phyloP scores from a whole-genome alignment of 768 basidiomycete species.

The Termitomyces sp. region DNA sequence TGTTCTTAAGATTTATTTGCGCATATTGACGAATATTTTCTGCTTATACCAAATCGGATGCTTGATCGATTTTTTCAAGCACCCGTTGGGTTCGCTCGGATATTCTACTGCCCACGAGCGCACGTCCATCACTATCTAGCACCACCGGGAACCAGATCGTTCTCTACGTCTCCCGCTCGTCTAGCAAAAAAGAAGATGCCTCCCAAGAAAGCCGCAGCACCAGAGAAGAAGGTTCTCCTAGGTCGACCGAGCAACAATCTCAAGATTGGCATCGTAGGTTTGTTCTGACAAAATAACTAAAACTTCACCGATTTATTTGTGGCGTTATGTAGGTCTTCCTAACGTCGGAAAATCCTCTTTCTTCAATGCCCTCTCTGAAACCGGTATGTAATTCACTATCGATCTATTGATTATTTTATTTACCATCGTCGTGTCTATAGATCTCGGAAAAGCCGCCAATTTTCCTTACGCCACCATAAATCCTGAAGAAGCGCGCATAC shows the following conservation, averaged over 20 bases:
- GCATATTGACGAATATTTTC: conserved; percentile 11
- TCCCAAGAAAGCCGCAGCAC: conserved; percentile 76
- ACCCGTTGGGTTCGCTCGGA: conserved; percentile 9
- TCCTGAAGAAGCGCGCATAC: conserved; percentile 93
- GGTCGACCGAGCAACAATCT: conserved; percentile 96
- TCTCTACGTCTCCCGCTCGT: conserved; percentile 35
- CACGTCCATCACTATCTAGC: conserved; percentile 4
- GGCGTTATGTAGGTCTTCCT: conserved; percentile 60
- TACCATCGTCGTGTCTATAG: conserved; percentile 28
- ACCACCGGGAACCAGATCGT: conserved; percentile 9
- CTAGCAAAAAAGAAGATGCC: conserved; percentile 74
- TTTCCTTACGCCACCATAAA: conserved; percentile 96
- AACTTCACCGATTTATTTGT: conserved; percentile 17
- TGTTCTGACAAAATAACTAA: conserved; percentile 30
- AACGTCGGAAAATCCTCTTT: conserved; percentile 99
- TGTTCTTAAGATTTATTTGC: neutral
- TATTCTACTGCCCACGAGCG: conserved; percentile 12
- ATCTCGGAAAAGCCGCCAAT: conserved; percentile 93
- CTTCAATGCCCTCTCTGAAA: conserved; percentile 94
- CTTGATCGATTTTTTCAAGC: conserved; percentile 22
- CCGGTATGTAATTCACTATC: conserved; percentile 49
- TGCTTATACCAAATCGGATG: conserved; percentile 16
- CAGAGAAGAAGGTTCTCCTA: conserved; percentile 83
- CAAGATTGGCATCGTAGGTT: conserved; percentile 98
- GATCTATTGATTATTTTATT: conserved; percentile 6